Percentiles rank a stretch among this genome's conserved stretches.
These are phyloP conservation scores for Fusarium oxysporum DNA, from an alignment of 2,329 filamentous ascomycete genomes.

Conservation along the genomic window DNA sequence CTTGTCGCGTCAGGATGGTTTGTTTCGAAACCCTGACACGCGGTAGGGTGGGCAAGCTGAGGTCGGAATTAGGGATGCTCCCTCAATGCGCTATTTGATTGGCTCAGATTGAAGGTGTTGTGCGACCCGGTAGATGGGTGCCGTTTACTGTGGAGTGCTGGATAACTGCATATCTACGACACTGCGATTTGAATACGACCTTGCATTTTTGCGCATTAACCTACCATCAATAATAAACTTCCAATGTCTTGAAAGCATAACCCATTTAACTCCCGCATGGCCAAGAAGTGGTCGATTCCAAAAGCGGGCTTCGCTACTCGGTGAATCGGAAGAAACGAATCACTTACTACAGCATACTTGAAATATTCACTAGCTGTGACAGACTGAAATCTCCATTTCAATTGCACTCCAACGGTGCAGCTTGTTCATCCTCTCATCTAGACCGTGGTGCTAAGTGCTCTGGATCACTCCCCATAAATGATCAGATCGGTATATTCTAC, in stretches of 20 bases:
- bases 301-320: not conserved
- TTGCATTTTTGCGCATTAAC: not conserved
- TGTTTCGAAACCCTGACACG: conserved; percentile 25
- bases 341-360: not conserved
- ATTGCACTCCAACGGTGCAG: not conserved
- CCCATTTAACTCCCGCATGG: not conserved
- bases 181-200: conserved; percentile 1
- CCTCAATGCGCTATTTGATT: conserved; percentile 30
- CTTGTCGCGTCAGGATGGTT: conserved; percentile 29
- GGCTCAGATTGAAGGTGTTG: not conserved
- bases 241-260: not conserved
- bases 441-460: not conserved
- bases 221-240: not conserved
- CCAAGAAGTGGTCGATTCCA: not conserved
- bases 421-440: not conserved
- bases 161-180: conserved; percentile 19
- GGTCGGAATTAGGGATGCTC: conserved; percentile 24
- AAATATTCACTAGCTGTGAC: not conserved
- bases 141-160: not conserved
- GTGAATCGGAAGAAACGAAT: not conserved
- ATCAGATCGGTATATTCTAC: not conserved
- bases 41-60: conserved; percentile 34
- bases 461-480: not conserved
- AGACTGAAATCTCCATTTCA: not conserved
- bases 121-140: conserved; percentile 24